A percentile compares a stretch with the other conserved stretches of the same genome.
phyloP scores from a whole-genome alignment of 768 basidiomycete genomes.

The Tulasnella sp. region DNA sequence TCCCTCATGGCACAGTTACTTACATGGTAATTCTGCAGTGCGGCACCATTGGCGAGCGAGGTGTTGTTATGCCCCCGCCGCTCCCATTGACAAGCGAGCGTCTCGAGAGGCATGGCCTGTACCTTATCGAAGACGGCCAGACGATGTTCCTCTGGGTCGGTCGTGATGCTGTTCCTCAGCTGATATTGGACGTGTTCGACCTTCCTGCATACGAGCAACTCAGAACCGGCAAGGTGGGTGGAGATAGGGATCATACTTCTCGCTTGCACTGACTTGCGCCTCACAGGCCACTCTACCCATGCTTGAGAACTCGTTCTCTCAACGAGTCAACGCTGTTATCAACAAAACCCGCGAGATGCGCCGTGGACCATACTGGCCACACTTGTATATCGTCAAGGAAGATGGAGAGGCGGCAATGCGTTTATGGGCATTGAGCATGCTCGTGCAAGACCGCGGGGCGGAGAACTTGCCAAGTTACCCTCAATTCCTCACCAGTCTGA shows the following conservation, averaged over 20 bases:
- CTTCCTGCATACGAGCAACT: conserved; percentile 82
- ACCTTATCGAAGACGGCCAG: conserved; percentile 95
- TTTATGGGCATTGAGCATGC: conserved; percentile 89
- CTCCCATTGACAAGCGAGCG: conserved; percentile 93
- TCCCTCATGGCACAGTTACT: conserved; percentile 3
- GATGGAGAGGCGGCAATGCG: conserved; percentile 94
- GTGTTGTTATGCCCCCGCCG: conserved; percentile 81
- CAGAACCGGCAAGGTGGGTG: conserved; percentile 81
- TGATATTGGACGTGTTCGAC: conserved; percentile 91
- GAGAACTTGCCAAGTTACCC: conserved; percentile 95
- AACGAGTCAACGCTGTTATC: conserved; percentile 88
- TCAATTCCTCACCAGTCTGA: conserved; percentile 84
- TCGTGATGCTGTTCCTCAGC: conserved; percentile 95
- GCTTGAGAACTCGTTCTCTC: conserved; percentile 92
- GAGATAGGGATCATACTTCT: neutral
- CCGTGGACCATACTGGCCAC: conserved; percentile 86
- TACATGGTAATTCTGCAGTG: conserved; percentile 50
- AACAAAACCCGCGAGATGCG: conserved; percentile 95
- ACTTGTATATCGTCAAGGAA: conserved; percentile 95
- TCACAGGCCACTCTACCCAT: conserved; percentile 77
- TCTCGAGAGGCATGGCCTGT: conserved; percentile 90
- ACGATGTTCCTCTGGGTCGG: conserved; percentile 98
- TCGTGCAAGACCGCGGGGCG: conserved; percentile 89
- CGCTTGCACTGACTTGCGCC: neutral
- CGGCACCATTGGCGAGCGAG: conserved; percentile 85